Evolutionary conservation across 805 yeast genomes (phyloP), one percentile per base, ranked within the genome.

Genomic region (Hanseniaspora hatyaiensis): DNA sequence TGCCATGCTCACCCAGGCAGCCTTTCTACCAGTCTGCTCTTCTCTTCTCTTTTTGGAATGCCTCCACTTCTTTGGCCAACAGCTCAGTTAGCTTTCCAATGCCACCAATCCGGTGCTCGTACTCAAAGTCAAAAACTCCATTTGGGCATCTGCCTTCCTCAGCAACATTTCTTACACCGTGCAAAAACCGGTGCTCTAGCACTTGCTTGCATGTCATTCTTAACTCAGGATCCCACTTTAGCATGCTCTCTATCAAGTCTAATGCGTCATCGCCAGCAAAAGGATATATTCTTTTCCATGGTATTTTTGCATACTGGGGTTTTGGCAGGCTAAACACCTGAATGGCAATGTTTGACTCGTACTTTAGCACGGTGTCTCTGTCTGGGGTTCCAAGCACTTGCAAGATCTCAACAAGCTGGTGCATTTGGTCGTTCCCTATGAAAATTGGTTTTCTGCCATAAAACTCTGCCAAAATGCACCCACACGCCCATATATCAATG

Each of bases 401-500:
- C 47, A 78, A 65, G 16, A 88, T 83, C 57, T 77, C 81, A 36
- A 67, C 70, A 8, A 85, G 61, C 61, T 88, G 97, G 52, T 80
- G 81, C 51, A 74, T 55, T 50, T 80, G 79, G 60, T 78, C 78
- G 50, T 73, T 74, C 0, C 96, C 96, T 42, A 77, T 74, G 59
- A 88, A 87, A 13, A 86, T 60, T 1, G 96, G 95, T 56, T 71
- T 72, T 51, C 96, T 68, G 0, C 86, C 84, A 53, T 82, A 83
- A 41, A 88, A 67, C 61, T 88, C 97, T 2, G 80, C 94, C 51
- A 87, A 64, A 8, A 88, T 86, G 58, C 96, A 88, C 1, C 96
- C 97, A 8, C 80, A 76, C 0, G 96, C 87, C 97, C 97, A 88
- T 68, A 88, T 69, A 61, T 88, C 97, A 40, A 88, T 81, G 2